Evolutionary conservation across 2,329 filamentous ascomycete genomes (phyloP), one percentile per base, ranked within the genome.

Genomic region (Zasmidium citrigriseum): DNA sequence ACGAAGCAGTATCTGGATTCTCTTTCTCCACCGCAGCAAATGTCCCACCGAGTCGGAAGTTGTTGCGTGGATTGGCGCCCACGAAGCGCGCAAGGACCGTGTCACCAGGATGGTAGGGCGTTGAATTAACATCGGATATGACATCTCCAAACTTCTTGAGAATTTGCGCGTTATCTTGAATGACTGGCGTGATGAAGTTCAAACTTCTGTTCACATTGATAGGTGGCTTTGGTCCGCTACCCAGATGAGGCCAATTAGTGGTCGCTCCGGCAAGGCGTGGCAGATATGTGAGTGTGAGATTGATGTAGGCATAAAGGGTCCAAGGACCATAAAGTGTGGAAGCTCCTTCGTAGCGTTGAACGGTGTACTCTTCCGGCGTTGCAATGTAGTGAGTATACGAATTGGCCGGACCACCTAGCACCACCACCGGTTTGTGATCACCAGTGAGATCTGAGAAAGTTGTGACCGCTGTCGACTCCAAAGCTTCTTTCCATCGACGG

Each of bases 341-440:
- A 0, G 91, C 93, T n/a, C 93, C 93, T 77, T 98, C 93, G 75
- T 97, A 97, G 10, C 93, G 88, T 76, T 97, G 93, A 47, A 95
- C 80, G 12, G 78, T 77, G 72, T 95, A 96, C 73, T 96, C 90
- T 72, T 96, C 90, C 24, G 86, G 83, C 0, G 91, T 93, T 1
- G 87, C 75, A 58, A 91, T 86, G 73, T 93, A 93, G 74, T 93
- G 90, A 2, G 90, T 87, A 73, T 98, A 98, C 58, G 86, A 92
- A 72, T 98, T 98, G 52, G 91, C 91, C 0, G 93, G 93, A 0
- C 90, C 92, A 23, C 93, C 91, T 0, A 97, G 80, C 1, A 96
- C 89, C 2, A 96, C 91, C n/a, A 91, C 70, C 0, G 90, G 89
- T 1, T 79, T 80, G 0, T 79, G 76, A 4, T 82, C 73, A 1